Base-by-base conservation (phyloP, 768 basidiomycete genomes). In the Trametes maxima region DNA sequence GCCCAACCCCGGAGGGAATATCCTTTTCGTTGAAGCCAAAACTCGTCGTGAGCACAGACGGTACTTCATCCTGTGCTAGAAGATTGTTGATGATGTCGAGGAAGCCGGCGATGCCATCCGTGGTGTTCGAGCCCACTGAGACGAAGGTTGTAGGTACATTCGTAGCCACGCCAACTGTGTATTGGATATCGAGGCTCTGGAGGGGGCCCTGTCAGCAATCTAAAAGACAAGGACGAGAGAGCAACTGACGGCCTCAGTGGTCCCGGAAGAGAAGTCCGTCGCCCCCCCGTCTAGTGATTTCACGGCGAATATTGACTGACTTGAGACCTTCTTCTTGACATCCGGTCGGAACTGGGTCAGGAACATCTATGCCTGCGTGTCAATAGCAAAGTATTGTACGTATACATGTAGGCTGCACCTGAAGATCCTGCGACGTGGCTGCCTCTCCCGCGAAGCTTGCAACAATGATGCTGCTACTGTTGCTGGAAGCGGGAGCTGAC, bases 21-120 rank as follows among this genome's bases (percentile, higher is more conserved):
- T 22, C 21, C 13, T 46, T 46, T 59, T 72, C 72, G 57, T 74
- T 61, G 37, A 52, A 51, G 19, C 82, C 86, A 67, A 90, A 92
- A 65, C 86, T 88, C 0, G 87, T 90, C 0, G 88, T 67, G 22
- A 91, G 85, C 11, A 82, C 77, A 57, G 82, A 78, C 81, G 88
- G 86, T 1, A 80, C 69, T 42, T 76, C 68, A 5, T 71, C 48
- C 22, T 82, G 78, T 10, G 65, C 67, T 0, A 83, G 73, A 16
- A 89, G 65, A 55, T 78, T 82, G 42, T 86, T 77, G 36, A 90
- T 72, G 85, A 87, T 88, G 19, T 77, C 67, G 24, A 68, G 53
- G 65, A 70, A 68, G 12, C 68, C 68, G 2, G 63, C 66, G 19
- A 72, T 60, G 24, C 70, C 73, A 36, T 74, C 73, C 13, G 67